A percentile compares a stretch with the other conserved stretches of the same genome.
Evolutionary conservation across 2,329 filamentous ascomycete species (phyloP).

Genomic region (Hymenoscyphus infarciens): DNA sequence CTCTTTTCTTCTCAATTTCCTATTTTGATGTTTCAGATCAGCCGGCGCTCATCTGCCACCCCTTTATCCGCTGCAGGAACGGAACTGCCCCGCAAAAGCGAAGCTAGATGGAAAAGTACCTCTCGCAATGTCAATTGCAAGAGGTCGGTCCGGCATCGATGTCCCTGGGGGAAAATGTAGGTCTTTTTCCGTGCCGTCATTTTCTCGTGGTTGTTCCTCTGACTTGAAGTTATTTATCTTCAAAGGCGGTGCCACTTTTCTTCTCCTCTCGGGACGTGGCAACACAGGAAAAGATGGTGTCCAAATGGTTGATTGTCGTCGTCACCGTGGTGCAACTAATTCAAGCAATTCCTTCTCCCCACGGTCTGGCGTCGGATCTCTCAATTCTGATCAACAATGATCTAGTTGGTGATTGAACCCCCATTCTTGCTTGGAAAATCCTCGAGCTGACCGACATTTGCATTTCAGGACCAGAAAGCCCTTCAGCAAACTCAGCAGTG

Average conservation of each 20-base stretch:
- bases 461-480: conserved; percentile 20
- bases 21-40: neutral
- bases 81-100: conserved; percentile 1
- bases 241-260: conserved; percentile 14
- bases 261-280: conserved; percentile 10
- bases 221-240: conserved; percentile 17
- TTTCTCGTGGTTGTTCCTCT: conserved; percentile 14
- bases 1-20: neutral
- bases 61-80: conserved; percentile 15
- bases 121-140: conserved; percentile 11
- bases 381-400: conserved; percentile 27
- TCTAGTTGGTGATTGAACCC: conserved; percentile 14
- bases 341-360: conserved; percentile 21
- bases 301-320: conserved; percentile 16
- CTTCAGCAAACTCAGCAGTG: conserved; percentile 22
- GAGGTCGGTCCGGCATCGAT: conserved; percentile 10
- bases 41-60: neutral
- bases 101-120: conserved; percentile 6
- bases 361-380: conserved; percentile 20
- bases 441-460: conserved; percentile 3
- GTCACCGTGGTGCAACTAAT: conserved; percentile 17
- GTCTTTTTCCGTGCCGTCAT: conserved; percentile 15
- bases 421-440: neutral
- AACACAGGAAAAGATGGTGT: conserved; percentile 17
- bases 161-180: conserved; percentile 18